These are phyloP conservation scores for Dactylorhiza incarnata DNA, from an alignment of 106 monocot genomes.

Conservation along the genomic window DNA sequence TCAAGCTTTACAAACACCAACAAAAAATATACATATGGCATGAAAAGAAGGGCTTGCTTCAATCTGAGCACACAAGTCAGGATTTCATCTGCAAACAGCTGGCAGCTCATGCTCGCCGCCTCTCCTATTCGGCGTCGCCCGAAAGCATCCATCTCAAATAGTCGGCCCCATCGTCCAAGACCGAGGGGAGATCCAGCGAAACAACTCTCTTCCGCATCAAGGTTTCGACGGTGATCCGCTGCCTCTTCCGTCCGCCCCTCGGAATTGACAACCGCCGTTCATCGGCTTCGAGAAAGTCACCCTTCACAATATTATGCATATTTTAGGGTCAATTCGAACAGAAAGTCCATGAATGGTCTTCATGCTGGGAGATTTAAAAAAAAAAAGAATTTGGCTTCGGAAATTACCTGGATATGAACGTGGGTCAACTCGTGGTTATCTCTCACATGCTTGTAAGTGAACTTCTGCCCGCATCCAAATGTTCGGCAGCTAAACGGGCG, in stretches of 20 bases:
- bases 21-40: too few species aligned
- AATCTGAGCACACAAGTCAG: too few species aligned
- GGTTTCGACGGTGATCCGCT: slow-evolving; percentile 28
- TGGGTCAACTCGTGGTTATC: slow-evolving; percentile 82
- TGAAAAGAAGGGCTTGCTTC: too few species aligned
- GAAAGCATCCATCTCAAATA: slow-evolving; percentile 73
- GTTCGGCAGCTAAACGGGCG: slow-evolving; percentile 55
- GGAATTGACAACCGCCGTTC: slow-evolving; percentile 32
- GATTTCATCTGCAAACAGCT: too few species aligned
- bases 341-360: not conserved
- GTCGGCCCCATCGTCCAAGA: slow-evolving; percentile 33
- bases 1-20: too few species aligned
- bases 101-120: too few species aligned
- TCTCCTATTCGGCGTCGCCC: slow-evolving; percentile 2
- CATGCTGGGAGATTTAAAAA: not conserved
- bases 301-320: slow-evolving; percentile 21
- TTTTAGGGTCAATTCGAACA: too few species aligned
- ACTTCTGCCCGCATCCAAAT: slow-evolving; percentile 56
- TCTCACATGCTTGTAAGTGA: slow-evolving; percentile 79
- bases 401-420: slow-evolving; percentile 44
- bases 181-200: slow-evolving; percentile 15
- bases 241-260: slow-evolving; percentile 73
- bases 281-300: slow-evolving; percentile 70
- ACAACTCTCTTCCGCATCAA: slow-evolving; percentile 65
- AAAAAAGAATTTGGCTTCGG: not conserved